Conservation (phyloP, 2,329 filamentous ascomycete species). For the Macrophomina tecta region DNA sequence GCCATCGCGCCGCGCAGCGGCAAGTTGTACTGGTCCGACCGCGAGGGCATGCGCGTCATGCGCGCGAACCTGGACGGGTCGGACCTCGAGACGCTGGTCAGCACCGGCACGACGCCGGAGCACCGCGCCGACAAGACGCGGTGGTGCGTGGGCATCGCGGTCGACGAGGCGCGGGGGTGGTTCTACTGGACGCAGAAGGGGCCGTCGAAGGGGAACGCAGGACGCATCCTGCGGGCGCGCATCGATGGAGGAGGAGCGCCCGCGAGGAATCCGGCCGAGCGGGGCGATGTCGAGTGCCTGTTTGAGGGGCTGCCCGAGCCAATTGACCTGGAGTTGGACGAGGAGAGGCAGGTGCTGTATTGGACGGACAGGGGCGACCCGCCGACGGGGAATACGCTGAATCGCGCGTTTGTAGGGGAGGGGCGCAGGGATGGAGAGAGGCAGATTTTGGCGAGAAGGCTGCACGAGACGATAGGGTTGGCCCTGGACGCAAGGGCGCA, state of each 20-base stretch:
- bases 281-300: constrained; percentile 53
- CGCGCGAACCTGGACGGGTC: constrained; percentile 46
- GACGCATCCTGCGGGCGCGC: constrained; percentile 60
- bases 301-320: constrained; percentile 56
- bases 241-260: constrained; percentile 45
- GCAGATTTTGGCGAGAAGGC: constrained; percentile 32
- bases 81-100: constrained; percentile 47
- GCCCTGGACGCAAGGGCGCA: constrained; percentile 30
- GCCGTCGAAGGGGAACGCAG: constrained; percentile 55
- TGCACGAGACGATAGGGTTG: constrained; percentile 37
- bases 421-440: constrained; percentile 2
- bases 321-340: constrained; percentile 63
- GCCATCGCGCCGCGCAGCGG: constrained; percentile 38
- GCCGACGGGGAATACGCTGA: constrained; percentile 61
- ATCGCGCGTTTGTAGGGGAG: constrained; percentile 40
- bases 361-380: constrained; percentile 68
- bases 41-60: constrained; percentile 50
- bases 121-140: constrained; percentile 40
- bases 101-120: constrained; percentile 39
- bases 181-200: constrained; percentile 70
- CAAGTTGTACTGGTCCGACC: constrained; percentile 51
- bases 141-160: constrained; percentile 64
- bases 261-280: constrained; percentile 35
- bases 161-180: constrained; percentile 51
- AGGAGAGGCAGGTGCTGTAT: constrained; percentile 54